Conservation (phyloP, 2,329 filamentous ascomycete genomes). For the Triangularia verruculosa region DNA sequence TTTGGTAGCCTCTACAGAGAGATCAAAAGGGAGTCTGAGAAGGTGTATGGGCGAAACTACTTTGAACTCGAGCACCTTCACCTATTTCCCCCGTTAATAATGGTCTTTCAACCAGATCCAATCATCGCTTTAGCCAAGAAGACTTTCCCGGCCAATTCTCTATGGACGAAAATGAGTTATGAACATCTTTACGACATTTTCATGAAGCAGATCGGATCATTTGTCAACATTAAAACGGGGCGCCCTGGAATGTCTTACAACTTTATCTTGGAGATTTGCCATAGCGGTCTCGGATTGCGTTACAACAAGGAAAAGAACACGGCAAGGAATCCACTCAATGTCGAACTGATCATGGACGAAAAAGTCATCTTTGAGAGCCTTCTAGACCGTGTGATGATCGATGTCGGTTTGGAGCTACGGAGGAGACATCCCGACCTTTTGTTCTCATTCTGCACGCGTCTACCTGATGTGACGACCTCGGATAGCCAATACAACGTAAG, state of each 20-base stretch:
- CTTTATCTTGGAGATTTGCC: neutral
- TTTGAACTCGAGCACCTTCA: neutral
- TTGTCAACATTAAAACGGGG: neutral
- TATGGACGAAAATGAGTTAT: neutral
- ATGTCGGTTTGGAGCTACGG: neutral
- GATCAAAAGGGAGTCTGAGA: neutral
- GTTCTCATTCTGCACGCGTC: neutral
- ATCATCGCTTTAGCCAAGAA: neutral
- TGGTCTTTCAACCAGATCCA: neutral
- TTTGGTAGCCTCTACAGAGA: neutral
- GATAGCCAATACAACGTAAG: neutral
- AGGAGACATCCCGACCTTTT: neutral
- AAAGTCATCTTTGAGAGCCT: constrained; percentile 1
- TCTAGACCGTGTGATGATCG: neutral
- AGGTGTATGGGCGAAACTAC: neutral
- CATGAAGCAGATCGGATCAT: neutral
- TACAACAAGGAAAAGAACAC: neutral
- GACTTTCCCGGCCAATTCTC: neutral
- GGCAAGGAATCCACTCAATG: neutral
- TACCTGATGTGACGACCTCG: neutral
- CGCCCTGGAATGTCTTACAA: neutral
- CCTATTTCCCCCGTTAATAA: neutral
- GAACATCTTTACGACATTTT: neutral
- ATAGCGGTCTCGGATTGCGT: neutral
- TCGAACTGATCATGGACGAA: neutral